Conservation (phyloP, 2,329 filamentous ascomycete species). For the Trichophyton mentagrophytes region DNA sequence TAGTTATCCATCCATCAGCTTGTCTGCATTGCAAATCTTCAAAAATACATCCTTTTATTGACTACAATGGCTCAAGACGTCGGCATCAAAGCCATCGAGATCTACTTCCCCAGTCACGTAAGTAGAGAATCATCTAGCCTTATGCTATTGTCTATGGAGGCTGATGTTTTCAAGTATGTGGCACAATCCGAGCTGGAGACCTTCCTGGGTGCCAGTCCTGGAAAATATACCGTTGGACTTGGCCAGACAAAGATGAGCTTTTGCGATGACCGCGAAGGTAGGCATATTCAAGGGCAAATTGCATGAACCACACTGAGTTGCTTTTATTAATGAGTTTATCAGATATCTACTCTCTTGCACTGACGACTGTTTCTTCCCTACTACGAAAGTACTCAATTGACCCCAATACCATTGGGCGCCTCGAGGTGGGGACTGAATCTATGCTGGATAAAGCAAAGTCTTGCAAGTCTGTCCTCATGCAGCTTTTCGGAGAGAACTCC, state of each 20-base stretch:
- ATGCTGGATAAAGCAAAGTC: conserved; percentile 74
- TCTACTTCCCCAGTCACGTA: conserved; percentile 79
- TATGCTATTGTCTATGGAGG: not conserved
- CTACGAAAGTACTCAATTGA: conserved; percentile 75
- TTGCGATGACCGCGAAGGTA: conserved; percentile 79
- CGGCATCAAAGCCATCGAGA: conserved; percentile 84
- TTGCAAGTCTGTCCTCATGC: conserved; percentile 70
- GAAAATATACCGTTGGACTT: conserved; percentile 84
- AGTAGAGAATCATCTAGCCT: conserved; percentile 17
- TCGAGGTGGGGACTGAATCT: conserved; percentile 71
- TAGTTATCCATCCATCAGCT: not conserved
- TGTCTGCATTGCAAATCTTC: not conserved
- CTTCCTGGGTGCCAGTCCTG: conserved; percentile 67
- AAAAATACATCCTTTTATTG: conserved; percentile 22
- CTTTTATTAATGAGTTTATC: not conserved
- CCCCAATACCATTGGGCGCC: conserved; percentile 56
- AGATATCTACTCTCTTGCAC: conserved; percentile 80
- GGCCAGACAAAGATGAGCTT: conserved; percentile 88
- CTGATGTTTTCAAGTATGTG: conserved; percentile 50
- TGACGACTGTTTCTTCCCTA: conserved; percentile 65
- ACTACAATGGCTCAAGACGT: conserved; percentile 59
- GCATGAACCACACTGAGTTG: not conserved
- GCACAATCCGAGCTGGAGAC: conserved; percentile 72
- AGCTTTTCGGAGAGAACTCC: conserved; percentile 63
- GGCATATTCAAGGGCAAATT: conserved; percentile 15